A percentile compares a stretch with the other conserved stretches of the same genome.
These are phyloP conservation scores for Podaxis rugospora DNA, from an alignment of 768 basidiomycete genomes.

Conservation along the genomic window DNA sequence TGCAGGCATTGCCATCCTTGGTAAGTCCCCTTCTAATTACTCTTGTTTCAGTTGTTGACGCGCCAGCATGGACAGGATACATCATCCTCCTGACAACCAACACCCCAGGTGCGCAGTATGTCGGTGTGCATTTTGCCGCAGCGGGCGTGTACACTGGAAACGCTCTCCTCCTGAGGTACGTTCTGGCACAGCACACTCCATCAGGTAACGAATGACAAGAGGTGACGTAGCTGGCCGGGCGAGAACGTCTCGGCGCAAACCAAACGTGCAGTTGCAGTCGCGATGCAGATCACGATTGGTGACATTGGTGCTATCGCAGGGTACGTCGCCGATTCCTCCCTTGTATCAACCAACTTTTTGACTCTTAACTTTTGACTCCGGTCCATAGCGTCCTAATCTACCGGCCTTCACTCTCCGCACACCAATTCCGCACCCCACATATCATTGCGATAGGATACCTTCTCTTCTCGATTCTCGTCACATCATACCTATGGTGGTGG, in stretches of 20 bases:
- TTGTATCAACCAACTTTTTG: not conserved
- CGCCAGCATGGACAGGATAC: constrained; percentile 35
- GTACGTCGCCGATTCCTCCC: constrained; percentile 16
- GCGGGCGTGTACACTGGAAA: constrained; percentile 57
- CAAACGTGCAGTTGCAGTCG: constrained; percentile 58
- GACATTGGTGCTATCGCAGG: constrained; percentile 57
- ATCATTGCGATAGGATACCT: constrained; percentile 59
- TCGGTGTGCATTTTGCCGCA: constrained; percentile 51
- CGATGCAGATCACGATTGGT: constrained; percentile 61
- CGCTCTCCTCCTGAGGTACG: constrained; percentile 48
- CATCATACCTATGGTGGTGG: constrained; percentile 39
- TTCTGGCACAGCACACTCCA: not conserved
- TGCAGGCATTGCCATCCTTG: constrained; percentile 47
- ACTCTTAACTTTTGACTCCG: not conserved
- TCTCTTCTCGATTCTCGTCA: constrained; percentile 39
- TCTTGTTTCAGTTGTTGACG: not conserved
- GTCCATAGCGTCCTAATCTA: constrained; percentile 45
- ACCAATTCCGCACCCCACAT: constrained; percentile 51
- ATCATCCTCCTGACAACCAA: constrained; percentile 46
- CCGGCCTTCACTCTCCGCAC: constrained; percentile 39
- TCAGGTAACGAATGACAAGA: not conserved
- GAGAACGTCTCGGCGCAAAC: constrained; percentile 70
- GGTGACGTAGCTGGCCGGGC: constrained; percentile 44
- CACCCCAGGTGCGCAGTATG: constrained; percentile 50
- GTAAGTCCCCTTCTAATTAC: constrained; percentile 21